Conservation (phyloP, 257 asterid genomes). For the Ilex aquifolium region DNA sequence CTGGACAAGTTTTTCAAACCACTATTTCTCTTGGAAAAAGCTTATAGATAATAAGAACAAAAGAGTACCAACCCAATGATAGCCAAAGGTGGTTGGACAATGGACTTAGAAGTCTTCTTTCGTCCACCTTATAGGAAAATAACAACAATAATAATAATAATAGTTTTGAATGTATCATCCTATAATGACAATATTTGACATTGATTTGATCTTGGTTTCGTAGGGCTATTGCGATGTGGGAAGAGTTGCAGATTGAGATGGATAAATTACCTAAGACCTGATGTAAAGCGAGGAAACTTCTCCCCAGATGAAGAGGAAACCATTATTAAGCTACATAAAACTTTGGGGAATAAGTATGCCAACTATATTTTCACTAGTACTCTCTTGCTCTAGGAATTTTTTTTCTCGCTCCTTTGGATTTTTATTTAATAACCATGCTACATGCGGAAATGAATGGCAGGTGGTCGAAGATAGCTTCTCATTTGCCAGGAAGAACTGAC, state of each 20-base stretch:
- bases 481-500: conserved; percentile 75
- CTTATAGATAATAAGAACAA: too few species aligned
- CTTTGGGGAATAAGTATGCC: conserved; percentile 65
- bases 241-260: conserved; percentile 83
- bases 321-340: conserved; percentile 48
- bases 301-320: conserved; percentile 54
- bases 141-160: too few species aligned
- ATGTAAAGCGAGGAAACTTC: conserved; percentile 67
- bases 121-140: too few species aligned
- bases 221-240: conserved; percentile 68
- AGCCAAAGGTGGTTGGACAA: too few species aligned
- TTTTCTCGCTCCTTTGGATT: background rate
- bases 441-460: conserved; percentile 19
- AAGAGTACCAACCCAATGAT: too few species aligned
- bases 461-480: conserved; percentile 80
- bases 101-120: too few species aligned
- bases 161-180: too few species aligned
- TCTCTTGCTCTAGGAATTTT: background rate
- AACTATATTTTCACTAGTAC: background rate
- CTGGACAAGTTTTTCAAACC: too few species aligned
- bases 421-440: background rate
- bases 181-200: background rate
- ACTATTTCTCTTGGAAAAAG: too few species aligned
- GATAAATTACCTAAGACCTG: conserved; percentile 79
- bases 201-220: conserved; percentile 1